These are phyloP conservation scores for Ananas comosus DNA, from an alignment of 176 grass and related monocot species.

Conservation along the genomic window DNA sequence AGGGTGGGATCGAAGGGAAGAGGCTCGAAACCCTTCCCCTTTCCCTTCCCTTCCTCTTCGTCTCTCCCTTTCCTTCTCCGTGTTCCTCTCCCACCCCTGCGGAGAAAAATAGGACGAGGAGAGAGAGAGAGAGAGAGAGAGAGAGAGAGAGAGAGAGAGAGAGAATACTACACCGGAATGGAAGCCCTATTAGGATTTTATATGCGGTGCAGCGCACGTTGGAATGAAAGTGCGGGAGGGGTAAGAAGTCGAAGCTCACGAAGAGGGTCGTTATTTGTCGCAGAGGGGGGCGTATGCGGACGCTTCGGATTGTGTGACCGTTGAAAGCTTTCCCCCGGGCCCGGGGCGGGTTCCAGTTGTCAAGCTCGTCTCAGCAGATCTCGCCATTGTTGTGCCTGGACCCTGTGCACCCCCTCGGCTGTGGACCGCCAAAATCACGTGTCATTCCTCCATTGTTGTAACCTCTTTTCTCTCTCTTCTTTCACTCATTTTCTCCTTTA, in stretches of 20 bases:
- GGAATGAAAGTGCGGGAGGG: neutral
- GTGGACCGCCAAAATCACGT: no score
- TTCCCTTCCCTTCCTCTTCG: constrained; percentile 22
- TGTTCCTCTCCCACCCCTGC: constrained; percentile 1
- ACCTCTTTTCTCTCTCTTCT: no score
- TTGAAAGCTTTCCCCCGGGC: neutral
- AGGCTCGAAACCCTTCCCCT: constrained; percentile 16
- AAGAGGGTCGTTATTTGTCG: neutral
- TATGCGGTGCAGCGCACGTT: neutral
- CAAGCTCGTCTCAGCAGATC: neutral
- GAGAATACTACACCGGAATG: neutral
- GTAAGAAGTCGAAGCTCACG: neutral
- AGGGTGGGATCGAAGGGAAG: neutral
- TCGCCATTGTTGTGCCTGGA: no score
- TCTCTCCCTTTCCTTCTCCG: constrained; percentile 24
- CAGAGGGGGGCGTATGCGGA: neutral
- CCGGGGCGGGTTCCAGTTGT: neutral
- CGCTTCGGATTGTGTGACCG: neutral
- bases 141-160: neutral
- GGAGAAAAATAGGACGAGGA: neutral
- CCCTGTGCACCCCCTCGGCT: no score
- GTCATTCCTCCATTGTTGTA: no score
- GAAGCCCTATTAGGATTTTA: neutral
- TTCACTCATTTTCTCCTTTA: no score
- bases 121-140: neutral